A percentile compares a stretch with the other conserved stretches of the same genome.
These are phyloP conservation scores for Apiospora kogelbergensis DNA, from an alignment of 2,329 filamentous ascomycete species.

Conservation along the genomic window DNA sequence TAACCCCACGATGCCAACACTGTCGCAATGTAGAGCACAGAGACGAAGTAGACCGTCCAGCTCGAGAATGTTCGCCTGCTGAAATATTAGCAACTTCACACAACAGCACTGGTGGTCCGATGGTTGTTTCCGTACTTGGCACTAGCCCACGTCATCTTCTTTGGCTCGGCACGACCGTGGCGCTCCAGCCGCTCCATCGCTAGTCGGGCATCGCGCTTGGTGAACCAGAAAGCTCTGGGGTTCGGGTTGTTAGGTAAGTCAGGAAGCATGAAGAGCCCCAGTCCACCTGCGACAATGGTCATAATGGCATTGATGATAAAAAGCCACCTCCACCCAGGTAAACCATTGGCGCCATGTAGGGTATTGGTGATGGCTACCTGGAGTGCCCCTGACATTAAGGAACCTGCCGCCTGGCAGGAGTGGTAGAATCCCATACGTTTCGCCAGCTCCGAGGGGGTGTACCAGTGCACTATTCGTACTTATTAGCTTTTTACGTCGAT, in stretches of 20 bases:
- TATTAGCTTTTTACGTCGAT: neutral
- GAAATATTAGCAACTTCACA: neutral
- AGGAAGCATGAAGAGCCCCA: constrained; percentile 49
- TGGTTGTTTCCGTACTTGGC: constrained; percentile 27
- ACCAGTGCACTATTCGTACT: constrained; percentile 37
- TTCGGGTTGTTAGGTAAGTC: constrained; percentile 41
- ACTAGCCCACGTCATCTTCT: constrained; percentile 43
- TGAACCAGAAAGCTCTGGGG: constrained; percentile 46
- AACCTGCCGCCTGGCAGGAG: constrained; percentile 50
- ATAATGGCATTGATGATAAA: constrained; percentile 59
- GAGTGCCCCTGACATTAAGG: constrained; percentile 54
- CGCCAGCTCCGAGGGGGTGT: constrained; percentile 42
- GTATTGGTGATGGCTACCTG: constrained; percentile 54
- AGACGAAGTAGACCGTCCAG: constrained; percentile 47
- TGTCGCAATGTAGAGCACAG: constrained; percentile 43
- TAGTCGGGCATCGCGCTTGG: constrained; percentile 38
- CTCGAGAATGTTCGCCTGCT: constrained; percentile 38
- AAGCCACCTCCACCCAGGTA: constrained; percentile 52
- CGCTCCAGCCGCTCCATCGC: constrained; percentile 43
- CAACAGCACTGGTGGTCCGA: neutral
- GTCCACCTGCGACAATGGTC: constrained; percentile 49
- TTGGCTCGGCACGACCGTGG: constrained; percentile 44
- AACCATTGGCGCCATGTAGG: constrained; percentile 45
- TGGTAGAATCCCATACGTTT: constrained; percentile 56
- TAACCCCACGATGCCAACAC: constrained; percentile 48